These are phyloP conservation scores for Camelina laxa DNA, from an alignment of 345 rosid genomes.

Conservation along the genomic window DNA sequence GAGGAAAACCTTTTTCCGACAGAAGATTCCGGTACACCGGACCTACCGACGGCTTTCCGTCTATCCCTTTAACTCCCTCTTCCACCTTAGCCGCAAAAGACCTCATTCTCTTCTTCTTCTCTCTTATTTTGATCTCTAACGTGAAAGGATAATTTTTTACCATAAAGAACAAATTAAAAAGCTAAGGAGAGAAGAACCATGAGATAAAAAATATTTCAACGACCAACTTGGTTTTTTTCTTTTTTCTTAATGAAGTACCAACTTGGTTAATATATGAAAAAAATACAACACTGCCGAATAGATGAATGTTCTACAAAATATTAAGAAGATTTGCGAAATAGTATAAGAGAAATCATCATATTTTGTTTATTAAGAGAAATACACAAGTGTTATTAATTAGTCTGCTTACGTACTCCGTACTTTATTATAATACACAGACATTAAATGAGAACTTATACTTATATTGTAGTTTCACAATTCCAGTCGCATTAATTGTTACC, in stretches of 20 bases:
- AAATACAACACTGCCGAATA: slow-evolving; percentile 4
- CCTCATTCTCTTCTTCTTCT: slow-evolving; percentile 58
- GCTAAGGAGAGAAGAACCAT: not conserved
- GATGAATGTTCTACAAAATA: not conserved
- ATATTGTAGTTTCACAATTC: not conserved
- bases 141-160: not conserved
- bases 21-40: slow-evolving; percentile 82
- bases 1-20: slow-evolving; percentile 69
- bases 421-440: not conserved
- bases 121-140: not conserved
- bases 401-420: slow-evolving; percentile 30
- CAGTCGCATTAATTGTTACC: slow-evolving; percentile 35
- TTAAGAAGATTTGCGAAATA: not conserved
- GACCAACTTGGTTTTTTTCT: not conserved
- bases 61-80: slow-evolving; percentile 73
- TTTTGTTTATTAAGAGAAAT: not conserved
- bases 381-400: too few relatives aligned
- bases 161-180: not conserved
- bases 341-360: slow-evolving; percentile 1
- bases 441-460: not conserved
- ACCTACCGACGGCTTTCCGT: slow-evolving; percentile 83
- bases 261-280: not conserved
- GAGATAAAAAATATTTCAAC: not conserved
- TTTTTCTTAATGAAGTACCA: too few relatives aligned
- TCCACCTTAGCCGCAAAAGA: slow-evolving; percentile 70